A percentile compares a stretch with the other conserved stretches of the same genome.
phyloP scores from a whole-genome alignment of 2,329 filamentous ascomycete genomes.

The Hypocreales sp. region DNA sequence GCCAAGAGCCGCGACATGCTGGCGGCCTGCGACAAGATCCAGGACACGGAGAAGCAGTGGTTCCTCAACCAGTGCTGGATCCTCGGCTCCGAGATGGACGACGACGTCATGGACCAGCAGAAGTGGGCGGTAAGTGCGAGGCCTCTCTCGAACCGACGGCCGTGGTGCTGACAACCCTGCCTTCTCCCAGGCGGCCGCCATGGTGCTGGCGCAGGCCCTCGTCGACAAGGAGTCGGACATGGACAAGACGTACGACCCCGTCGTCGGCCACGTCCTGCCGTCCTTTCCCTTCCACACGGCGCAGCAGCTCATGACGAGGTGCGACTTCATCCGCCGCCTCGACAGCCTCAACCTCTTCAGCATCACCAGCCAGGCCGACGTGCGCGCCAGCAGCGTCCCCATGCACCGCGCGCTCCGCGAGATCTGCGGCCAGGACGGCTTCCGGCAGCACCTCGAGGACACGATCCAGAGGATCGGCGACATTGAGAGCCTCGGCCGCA shows the following conservation, averaged over 20 bases:
- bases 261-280: slow-evolving; percentile 60
- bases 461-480: slow-evolving; percentile 77
- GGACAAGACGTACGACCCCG: slow-evolving; percentile 49
- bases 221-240: slow-evolving; percentile 64
- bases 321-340: slow-evolving; percentile 85
- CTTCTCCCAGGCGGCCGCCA: slow-evolving; percentile 58
- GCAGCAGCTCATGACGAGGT: slow-evolving; percentile 85
- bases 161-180: background rate
- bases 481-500: slow-evolving; percentile 85
- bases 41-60: slow-evolving; percentile 57
- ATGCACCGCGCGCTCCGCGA: slow-evolving; percentile 89
- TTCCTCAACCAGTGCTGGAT: slow-evolving; percentile 66
- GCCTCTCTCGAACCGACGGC: too few species aligned
- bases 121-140: slow-evolving; percentile 71
- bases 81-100: slow-evolving; percentile 63
- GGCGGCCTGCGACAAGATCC: slow-evolving; percentile 58
- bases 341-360: slow-evolving; percentile 93
- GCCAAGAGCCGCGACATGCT: slow-evolving; percentile 79
- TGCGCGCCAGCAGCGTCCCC: slow-evolving; percentile 84
- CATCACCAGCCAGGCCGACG: slow-evolving; percentile 74
- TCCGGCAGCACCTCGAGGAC: slow-evolving; percentile 66
- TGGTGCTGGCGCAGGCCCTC: slow-evolving; percentile 81
- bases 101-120: slow-evolving; percentile 97
- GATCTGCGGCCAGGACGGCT: slow-evolving; percentile 63
- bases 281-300: slow-evolving; percentile 69